Evolutionary conservation across 805 yeast genomes (phyloP).

Genomic region (Yarrowia sp.): DNA sequence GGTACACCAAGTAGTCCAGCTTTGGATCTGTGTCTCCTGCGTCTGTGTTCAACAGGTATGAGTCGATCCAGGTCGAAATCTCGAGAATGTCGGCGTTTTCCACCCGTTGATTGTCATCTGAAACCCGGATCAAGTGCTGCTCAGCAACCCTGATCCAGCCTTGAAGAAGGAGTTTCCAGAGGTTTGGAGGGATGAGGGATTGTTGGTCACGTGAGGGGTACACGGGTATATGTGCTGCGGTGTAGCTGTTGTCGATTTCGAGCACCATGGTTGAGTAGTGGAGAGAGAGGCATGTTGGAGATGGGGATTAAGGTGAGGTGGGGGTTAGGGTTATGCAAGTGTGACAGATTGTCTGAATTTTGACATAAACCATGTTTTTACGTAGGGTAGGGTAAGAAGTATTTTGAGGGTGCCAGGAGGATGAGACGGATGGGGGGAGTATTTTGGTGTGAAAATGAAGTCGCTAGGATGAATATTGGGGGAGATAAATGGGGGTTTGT

Average conservation of each 20-base stretch:
- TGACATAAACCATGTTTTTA: too few species aligned
- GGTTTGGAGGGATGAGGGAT: not conserved
- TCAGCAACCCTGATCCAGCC: constrained; percentile 12
- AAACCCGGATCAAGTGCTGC: constrained; percentile 11
- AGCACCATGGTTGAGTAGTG: constrained; percentile 1
- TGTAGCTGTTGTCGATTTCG: constrained; percentile 14
- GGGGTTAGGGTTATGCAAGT: constrained; percentile 20
- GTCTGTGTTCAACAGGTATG: constrained; percentile 1
- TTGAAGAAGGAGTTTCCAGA: not conserved
- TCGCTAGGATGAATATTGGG: not conserved
- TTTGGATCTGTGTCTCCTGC: not conserved
- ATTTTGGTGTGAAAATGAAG: not conserved
- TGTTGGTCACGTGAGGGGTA: constrained; percentile 1
- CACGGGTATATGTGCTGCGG: not conserved
- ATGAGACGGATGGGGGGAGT: not conserved
- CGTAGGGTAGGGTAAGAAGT: too few species aligned
- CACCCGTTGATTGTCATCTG: constrained; percentile 15
- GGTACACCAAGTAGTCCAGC: not conserved
- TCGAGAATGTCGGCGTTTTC: constrained; percentile 21
- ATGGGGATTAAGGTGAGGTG: not conserved
- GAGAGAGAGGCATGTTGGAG: not conserved
- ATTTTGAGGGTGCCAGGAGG: too few species aligned
- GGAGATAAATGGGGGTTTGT: not conserved
- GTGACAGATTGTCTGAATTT: too few species aligned
- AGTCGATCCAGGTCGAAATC: constrained; percentile 1